Conservation (phyloP, 192 early-diverging fungal genomes). For the Coemansia sp. region DNA sequence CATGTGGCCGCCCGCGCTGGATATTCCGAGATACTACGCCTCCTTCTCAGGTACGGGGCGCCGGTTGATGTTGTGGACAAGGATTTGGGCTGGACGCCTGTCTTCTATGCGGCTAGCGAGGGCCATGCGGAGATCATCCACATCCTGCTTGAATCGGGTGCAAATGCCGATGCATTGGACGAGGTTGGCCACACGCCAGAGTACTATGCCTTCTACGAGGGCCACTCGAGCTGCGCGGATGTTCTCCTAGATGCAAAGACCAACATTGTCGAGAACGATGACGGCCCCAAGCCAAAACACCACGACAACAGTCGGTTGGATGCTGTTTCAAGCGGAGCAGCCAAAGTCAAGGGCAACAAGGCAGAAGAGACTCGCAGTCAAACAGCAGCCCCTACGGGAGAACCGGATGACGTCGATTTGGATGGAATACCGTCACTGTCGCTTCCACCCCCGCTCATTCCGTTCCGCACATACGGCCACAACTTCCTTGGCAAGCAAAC, state of each 20-base stretch:
- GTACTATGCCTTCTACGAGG: conserved; percentile 93
- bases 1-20: conserved; percentile 90
- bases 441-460: conserved; percentile 96
- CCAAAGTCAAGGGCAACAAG: neutral
- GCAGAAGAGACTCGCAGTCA: neutral
- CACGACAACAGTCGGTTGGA: neutral
- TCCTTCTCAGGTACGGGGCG: conserved; percentile 72
- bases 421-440: conserved; percentile 91
- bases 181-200: conserved; percentile 80
- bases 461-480: conserved; percentile 97
- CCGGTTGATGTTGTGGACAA: conserved; percentile 82
- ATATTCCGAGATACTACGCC: conserved; percentile 64
- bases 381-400: neutral
- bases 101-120: conserved; percentile 94
- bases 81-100: conserved; percentile 93
- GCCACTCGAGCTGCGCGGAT: conserved; percentile 78
- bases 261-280: neutral
- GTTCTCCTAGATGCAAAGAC: conserved; percentile 67
- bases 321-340: neutral
- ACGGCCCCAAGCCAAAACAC: neutral
- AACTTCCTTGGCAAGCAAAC: conserved; percentile 91
- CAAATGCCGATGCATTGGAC: conserved; percentile 72
- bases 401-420: conserved; percentile 69
- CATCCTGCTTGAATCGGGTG: conserved; percentile 76
- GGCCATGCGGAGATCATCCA: conserved; percentile 82